These are phyloP conservation scores for Citrus hindsii DNA, from an alignment of 345 rosid genomes.

Conservation along the genomic window DNA sequence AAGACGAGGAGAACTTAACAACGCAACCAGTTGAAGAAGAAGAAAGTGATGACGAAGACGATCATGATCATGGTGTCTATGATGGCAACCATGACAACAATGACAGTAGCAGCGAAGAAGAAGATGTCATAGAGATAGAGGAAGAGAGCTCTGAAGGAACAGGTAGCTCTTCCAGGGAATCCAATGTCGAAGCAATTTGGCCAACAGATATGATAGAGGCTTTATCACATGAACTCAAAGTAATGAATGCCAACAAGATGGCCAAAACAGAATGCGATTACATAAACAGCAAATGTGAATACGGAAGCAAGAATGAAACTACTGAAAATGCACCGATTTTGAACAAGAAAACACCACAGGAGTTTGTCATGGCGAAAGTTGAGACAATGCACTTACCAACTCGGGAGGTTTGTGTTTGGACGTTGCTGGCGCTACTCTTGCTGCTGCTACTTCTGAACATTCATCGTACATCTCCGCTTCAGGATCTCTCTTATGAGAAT, in stretches of 20 bases:
- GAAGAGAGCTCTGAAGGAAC: conserved; percentile 30
- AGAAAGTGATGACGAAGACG: not conserved
- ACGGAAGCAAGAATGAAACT: not conserved
- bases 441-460: conserved; percentile 20
- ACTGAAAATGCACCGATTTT: not conserved
- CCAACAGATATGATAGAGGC: conserved; percentile 32
- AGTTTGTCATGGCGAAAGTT: not conserved
- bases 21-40: conserved; percentile 6
- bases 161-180: conserved; percentile 32
- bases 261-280: not conserved
- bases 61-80: not conserved
- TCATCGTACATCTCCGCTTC: conserved; percentile 1
- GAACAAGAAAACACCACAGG: conserved; percentile 11
- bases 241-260: not conserved
- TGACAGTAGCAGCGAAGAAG: not conserved
- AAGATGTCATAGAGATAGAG: conserved; percentile 5
- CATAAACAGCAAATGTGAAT: conserved; percentile 1
- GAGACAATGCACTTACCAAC: conserved; percentile 3
- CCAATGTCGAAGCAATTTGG: conserved; percentile 33
- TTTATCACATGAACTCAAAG: conserved; percentile 17
- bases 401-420: conserved; percentile 13
- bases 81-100: not conserved
- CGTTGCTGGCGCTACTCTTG: conserved; percentile 7
- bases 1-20: conserved; percentile 1
- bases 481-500: not conserved